Conservation (phyloP, 2,329 filamentous ascomycete species). For the Metarhizium brunneum region DNA sequence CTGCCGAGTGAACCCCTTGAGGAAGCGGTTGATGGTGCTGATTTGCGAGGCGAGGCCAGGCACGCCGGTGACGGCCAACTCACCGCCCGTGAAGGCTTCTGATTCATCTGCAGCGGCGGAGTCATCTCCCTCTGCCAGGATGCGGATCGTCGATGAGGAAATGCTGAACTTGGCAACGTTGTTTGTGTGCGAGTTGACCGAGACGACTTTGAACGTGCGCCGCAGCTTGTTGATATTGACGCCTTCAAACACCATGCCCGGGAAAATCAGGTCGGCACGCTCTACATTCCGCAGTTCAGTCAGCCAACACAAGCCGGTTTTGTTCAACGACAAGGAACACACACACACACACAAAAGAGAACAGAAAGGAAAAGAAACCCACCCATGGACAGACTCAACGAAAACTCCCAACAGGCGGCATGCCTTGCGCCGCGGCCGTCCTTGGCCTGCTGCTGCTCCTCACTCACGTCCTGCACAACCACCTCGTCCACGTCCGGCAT, state of each 20-base stretch:
- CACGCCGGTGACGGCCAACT: constrained; percentile 44
- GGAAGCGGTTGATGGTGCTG: constrained; percentile 54
- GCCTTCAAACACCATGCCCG: constrained; percentile 62
- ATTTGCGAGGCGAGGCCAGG: constrained; percentile 61
- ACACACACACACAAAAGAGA: too few species aligned
- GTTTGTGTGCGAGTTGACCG: constrained; percentile 43
- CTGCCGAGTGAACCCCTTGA: constrained; percentile 43
- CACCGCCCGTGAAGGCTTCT: constrained; percentile 11
- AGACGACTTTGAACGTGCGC: constrained; percentile 41
- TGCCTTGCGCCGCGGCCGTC: constrained; percentile 20
- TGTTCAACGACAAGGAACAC: too few species aligned
- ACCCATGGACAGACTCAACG: constrained; percentile 25
- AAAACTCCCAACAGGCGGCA: constrained; percentile 25
- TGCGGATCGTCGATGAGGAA: constrained; percentile 27
- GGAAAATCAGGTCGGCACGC: constrained; percentile 58
- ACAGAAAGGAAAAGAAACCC: constrained; percentile 4
- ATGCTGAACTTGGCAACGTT: constrained; percentile 34
- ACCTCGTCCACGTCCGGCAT: constrained; percentile 49
- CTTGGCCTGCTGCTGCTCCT: constrained; percentile 18
- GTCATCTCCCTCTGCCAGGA: constrained; percentile 22
- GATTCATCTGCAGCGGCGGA: constrained; percentile 9
- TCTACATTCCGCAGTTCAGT: constrained; percentile 24
- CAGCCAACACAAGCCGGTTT: too few species aligned
- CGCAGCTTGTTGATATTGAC: constrained; percentile 25
- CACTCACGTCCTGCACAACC: constrained; percentile 49